These are phyloP conservation scores for Myriosclerotinia duriaeana DNA, from an alignment of 2,329 filamentous ascomycete genomes.

Conservation along the genomic window DNA sequence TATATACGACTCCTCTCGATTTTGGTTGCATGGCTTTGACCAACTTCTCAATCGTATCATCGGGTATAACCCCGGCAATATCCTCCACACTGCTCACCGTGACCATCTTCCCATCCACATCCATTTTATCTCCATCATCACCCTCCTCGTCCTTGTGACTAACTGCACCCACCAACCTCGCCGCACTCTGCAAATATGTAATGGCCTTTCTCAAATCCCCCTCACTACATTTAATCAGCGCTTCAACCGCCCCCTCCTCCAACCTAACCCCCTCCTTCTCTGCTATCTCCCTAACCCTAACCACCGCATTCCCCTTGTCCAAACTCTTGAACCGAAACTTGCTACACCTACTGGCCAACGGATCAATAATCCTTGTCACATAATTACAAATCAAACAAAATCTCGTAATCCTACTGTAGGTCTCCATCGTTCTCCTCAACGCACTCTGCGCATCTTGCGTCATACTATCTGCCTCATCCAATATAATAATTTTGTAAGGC, in stretches of 20 bases:
- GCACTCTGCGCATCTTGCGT: constrained; percentile 97
- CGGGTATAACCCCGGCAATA: constrained; percentile 92
- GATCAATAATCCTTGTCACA: constrained; percentile 96
- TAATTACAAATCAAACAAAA: constrained; percentile 99
- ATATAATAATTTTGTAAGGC: constrained; percentile 97
- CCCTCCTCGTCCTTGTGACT: constrained; percentile 46
- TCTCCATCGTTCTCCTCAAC: constrained; percentile 94
- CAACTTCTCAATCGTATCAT: constrained; percentile 67
- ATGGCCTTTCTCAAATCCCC: constrained; percentile 96
- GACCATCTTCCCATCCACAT: constrained; percentile 59
- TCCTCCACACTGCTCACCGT: constrained; percentile 84
- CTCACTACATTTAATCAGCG: constrained; percentile 83
- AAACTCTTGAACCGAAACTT: constrained; percentile 98
- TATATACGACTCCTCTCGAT: constrained; percentile 64
- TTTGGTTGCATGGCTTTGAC: constrained; percentile 74
- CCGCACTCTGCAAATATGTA: constrained; percentile 93
- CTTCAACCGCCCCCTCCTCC: constrained; percentile 76
- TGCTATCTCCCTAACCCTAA: constrained; percentile 80
- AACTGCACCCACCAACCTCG: constrained; percentile 73
- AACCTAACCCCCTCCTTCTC: constrained; percentile 71
- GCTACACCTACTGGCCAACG: constrained; percentile 85
- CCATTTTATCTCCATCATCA: constrained; percentile 47
- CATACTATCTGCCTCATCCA: constrained; percentile 98
- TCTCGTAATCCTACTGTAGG: constrained; percentile 90
- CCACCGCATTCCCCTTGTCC: constrained; percentile 79